phyloP scores from a whole-genome alignment of 495 filamentous ascomycete species.

The Parmelia sp. region DNA sequence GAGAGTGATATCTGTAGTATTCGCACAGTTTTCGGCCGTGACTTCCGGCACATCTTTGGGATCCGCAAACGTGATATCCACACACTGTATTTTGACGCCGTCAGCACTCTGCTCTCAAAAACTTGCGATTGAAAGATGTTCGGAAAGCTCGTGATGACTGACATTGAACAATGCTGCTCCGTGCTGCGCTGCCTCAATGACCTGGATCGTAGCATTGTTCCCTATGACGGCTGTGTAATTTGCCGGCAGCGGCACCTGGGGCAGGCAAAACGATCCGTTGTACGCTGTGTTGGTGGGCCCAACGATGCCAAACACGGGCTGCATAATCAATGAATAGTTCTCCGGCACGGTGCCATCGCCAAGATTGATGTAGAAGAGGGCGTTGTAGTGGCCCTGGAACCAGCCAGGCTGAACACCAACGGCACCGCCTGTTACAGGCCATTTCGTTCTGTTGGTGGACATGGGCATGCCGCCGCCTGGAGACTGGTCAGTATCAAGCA shows the following conservation, averaged over 20 bases:
- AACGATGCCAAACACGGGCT: constrained; percentile 75
- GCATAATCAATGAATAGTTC: constrained; percentile 87
- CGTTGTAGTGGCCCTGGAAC: constrained; percentile 84
- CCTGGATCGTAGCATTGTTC: constrained; percentile 89
- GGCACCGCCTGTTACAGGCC: constrained; percentile 83
- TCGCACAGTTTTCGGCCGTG: constrained; percentile 75
- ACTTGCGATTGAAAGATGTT: background rate
- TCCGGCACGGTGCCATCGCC: constrained; percentile 73
- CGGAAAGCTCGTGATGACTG: constrained; percentile 34
- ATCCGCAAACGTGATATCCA: constrained; percentile 78
- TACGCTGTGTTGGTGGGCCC: constrained; percentile 79
- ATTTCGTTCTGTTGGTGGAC: constrained; percentile 79
- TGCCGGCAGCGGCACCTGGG: constrained; percentile 79
- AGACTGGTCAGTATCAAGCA: background rate
- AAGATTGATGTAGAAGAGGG: constrained; percentile 89
- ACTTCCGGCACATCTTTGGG: constrained; percentile 66
- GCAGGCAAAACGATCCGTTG: constrained; percentile 80
- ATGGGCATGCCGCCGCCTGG: constrained; percentile 79
- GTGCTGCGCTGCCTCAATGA: constrained; percentile 83
- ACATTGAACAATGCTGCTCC: constrained; percentile 90
- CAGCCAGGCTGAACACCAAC: constrained; percentile 86
- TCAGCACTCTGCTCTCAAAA: background rate
- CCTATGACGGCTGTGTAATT: constrained; percentile 67
- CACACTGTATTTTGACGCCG: constrained; percentile 55
- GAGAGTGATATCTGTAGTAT: constrained; percentile 67